Evolutionary conservation across 164 flowering plant species (phyloP).

Genomic region (Vitis amurensis): DNA sequence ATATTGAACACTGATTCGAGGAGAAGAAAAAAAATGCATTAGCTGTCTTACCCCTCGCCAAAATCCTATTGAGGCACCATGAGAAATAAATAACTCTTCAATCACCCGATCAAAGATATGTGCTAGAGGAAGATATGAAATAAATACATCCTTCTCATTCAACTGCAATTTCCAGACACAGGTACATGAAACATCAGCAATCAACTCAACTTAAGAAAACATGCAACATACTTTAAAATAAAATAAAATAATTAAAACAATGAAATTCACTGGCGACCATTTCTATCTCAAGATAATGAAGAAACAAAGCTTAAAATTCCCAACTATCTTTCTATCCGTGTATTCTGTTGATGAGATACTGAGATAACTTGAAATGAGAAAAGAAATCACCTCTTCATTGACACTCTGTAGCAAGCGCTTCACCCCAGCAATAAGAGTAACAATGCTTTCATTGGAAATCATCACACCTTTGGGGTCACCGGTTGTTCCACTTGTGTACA

Average conservation of each 20-base stretch:
- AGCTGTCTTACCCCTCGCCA: constrained; percentile 90
- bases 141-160: constrained; percentile 60
- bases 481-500: constrained; percentile 99
- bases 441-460: constrained; percentile 76
- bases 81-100: constrained; percentile 71
- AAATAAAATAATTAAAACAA: constrained; percentile 1
- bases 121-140: constrained; percentile 94
- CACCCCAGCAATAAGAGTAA: constrained; percentile 74
- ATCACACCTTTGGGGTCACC: constrained; percentile 98
- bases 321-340: background rate
- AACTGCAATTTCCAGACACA: constrained; percentile 41
- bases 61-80: constrained; percentile 92
- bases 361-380: background rate
- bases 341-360: background rate
- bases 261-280: background rate
- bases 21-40: background rate
- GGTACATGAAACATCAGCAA: no score
- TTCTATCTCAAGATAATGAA: background rate
- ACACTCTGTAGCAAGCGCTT: constrained; percentile 49
- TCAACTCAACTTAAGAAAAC: background rate
- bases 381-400: constrained; percentile 58
- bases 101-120: constrained; percentile 93
- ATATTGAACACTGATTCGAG: background rate
- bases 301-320: background rate
- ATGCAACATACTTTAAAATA: background rate